These are phyloP conservation scores for Mucor indicus DNA, from an alignment of 371 early-diverging fungal genomes.

Conservation along the genomic window DNA sequence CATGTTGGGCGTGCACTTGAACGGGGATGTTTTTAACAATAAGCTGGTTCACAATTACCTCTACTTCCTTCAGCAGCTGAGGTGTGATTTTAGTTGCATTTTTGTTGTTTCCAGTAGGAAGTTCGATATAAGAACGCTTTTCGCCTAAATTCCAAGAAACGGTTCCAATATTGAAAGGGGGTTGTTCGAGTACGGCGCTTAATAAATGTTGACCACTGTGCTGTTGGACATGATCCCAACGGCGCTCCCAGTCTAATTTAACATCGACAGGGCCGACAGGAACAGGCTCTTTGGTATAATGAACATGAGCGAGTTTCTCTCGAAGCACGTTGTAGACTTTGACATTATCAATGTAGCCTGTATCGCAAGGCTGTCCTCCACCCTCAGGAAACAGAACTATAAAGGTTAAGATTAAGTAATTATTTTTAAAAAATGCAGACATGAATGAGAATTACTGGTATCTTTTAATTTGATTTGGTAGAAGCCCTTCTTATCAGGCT, in stretches of 20 bases:
- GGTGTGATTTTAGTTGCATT: conserved; percentile 25
- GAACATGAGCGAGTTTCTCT: conserved; percentile 61
- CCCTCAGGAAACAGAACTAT: conserved; percentile 72
- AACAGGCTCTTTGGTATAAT: conserved; percentile 53
- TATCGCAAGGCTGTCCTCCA: conserved; percentile 73
- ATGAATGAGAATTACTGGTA: conserved; percentile 23
- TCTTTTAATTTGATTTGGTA: conserved; percentile 38
- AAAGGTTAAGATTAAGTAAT: too few species aligned
- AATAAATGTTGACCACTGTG: conserved; percentile 80
- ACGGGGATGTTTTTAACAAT: conserved; percentile 56
- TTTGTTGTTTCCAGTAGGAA: conserved; percentile 36
- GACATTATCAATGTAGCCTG: conserved; percentile 58
- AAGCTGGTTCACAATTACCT: conserved; percentile 52
- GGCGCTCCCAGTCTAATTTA: conserved; percentile 64
- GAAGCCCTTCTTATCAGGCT: conserved; percentile 40
- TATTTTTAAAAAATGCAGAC: neutral
- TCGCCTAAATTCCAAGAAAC: conserved; percentile 72
- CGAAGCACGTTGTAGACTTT: conserved; percentile 60
- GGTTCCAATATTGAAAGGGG: conserved; percentile 55
- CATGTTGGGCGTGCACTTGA: conserved; percentile 32
- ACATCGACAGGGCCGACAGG: conserved; percentile 52
- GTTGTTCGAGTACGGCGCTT: conserved; percentile 65
- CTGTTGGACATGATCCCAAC: conserved; percentile 81
- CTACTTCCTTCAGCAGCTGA: conserved; percentile 48
- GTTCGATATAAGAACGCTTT: conserved; percentile 57